These are phyloP conservation scores for Leishmania tropica DNA, from an alignment of 208 protist genomes.

Conservation along the genomic window DNA sequence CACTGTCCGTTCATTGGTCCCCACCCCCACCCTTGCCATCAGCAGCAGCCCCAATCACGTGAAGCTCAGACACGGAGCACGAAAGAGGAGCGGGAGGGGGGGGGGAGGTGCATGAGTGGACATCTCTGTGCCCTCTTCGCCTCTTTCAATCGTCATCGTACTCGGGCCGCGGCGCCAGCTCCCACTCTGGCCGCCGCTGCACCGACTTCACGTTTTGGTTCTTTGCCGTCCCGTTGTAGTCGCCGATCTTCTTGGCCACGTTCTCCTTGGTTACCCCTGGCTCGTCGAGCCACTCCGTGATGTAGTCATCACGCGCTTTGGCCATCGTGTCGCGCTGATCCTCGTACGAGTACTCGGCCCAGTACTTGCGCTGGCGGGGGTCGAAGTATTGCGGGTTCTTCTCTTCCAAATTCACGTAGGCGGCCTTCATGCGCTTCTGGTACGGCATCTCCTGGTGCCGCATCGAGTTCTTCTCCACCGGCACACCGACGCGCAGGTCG, in stretches of 20 bases:
- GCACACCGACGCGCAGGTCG: constrained; percentile 76
- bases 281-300: constrained; percentile 89
- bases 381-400: constrained; percentile 75
- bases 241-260: constrained; percentile 84
- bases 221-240: constrained; percentile 90
- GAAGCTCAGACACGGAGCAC: background rate
- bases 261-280: constrained; percentile 86
- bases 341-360: constrained; percentile 84
- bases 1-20: background rate
- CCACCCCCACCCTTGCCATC: background rate
- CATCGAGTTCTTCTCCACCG: constrained; percentile 86
- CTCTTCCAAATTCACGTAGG: constrained; percentile 84
- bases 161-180: constrained; percentile 71
- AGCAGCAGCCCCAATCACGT: background rate
- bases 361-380: constrained; percentile 74
- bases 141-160: constrained; percentile 34
- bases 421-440: constrained; percentile 83
- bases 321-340: constrained; percentile 87
- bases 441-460: constrained; percentile 89
- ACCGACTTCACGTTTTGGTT: constrained; percentile 78
- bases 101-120: background rate
- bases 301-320: constrained; percentile 79
- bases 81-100: background rate
- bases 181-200: constrained; percentile 85
- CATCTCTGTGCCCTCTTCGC: background rate